These are phyloP conservation scores for Eutypa lata DNA, from an alignment of 2,329 filamentous ascomycete species.

Conservation along the genomic window DNA sequence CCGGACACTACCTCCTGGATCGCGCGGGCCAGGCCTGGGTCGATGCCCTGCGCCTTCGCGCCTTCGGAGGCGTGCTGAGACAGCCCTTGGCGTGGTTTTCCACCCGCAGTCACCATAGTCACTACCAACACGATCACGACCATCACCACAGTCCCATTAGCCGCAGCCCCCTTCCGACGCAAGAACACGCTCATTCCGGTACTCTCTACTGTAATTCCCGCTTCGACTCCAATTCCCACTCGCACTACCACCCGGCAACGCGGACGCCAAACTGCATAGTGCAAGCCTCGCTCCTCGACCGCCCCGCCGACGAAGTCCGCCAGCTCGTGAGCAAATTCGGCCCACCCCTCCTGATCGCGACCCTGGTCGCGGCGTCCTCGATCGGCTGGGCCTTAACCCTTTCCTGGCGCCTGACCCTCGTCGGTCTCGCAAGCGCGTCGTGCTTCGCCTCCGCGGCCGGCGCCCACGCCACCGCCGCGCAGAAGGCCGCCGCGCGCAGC, in stretches of 20 bases:
- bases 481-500: constrained; percentile 68
- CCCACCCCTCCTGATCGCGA: constrained; percentile 64
- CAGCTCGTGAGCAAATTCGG: constrained; percentile 77
- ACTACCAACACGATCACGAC: too few relatives aligned
- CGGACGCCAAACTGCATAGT: constrained; percentile 51
- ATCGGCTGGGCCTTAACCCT: constrained; percentile 70
- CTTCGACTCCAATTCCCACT: too few relatives aligned
- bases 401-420: constrained; percentile 78
- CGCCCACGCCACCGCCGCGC: constrained; percentile 61
- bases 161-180: too few relatives aligned
- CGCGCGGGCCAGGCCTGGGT: constrained; percentile 73
- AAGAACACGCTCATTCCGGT: too few relatives aligned
- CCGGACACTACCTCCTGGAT: constrained; percentile 70
- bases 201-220: too few relatives aligned
- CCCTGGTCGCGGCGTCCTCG: constrained; percentile 65
- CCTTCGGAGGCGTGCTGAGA: constrained; percentile 65
- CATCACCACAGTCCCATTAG: too few relatives aligned
- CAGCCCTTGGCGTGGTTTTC: constrained; percentile 83
- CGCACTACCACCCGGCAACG: too few relatives aligned
- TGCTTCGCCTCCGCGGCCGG: constrained; percentile 65
- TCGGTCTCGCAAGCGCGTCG: constrained; percentile 67
- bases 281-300: constrained; percentile 64
- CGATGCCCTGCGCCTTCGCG: constrained; percentile 64
- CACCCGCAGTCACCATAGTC: too few relatives aligned
- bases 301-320: constrained; percentile 82